These are phyloP conservation scores for Trichoderma asperellum DNA, from an alignment of 2,329 filamentous ascomycete genomes.

Conservation along the genomic window DNA sequence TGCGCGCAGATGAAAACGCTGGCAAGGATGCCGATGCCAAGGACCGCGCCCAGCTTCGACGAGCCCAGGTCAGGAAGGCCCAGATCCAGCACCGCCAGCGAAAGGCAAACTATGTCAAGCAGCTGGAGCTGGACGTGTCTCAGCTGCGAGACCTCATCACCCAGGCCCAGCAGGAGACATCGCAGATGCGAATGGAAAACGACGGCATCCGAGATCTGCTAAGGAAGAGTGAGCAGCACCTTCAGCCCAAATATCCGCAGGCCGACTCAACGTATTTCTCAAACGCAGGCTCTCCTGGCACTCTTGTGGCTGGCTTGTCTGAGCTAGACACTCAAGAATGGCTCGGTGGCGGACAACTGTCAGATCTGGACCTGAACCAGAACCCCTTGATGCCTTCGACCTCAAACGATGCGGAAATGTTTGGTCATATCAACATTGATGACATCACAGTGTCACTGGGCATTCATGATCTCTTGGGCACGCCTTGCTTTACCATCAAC, in stretches of 20 bases:
- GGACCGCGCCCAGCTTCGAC: slow-evolving; percentile 52
- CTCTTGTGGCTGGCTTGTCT: slow-evolving; percentile 4
- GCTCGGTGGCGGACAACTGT: slow-evolving; percentile 14
- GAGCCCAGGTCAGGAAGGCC: slow-evolving; percentile 57
- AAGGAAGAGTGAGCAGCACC: slow-evolving; percentile 31
- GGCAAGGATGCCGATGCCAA: slow-evolving; percentile 33
- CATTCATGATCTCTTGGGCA: slow-evolving; percentile 47
- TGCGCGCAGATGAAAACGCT: background rate
- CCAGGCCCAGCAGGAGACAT: slow-evolving; percentile 46
- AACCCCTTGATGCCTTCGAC: slow-evolving; percentile 22
- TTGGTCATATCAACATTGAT: slow-evolving; percentile 43
- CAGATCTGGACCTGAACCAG: slow-evolving; percentile 25
- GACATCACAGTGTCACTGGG: slow-evolving; percentile 48
- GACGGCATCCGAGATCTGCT: slow-evolving; percentile 47
- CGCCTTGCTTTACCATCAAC: slow-evolving; percentile 50
- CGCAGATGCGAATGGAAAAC: slow-evolving; percentile 48
- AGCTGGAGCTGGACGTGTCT: slow-evolving; percentile 57
- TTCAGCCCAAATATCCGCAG: slow-evolving; percentile 27
- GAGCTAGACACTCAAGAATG: slow-evolving; percentile 18
- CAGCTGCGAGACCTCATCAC: slow-evolving; percentile 54
- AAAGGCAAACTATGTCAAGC: slow-evolving; percentile 58
- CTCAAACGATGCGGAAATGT: slow-evolving; percentile 35
- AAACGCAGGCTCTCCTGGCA: slow-evolving; percentile 3
- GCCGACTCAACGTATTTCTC: slow-evolving; percentile 20
- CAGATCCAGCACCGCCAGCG: slow-evolving; percentile 61